phyloP scores from a whole-genome alignment of 345 rosid genomes.

The Excoecaria cochinchinensis region DNA sequence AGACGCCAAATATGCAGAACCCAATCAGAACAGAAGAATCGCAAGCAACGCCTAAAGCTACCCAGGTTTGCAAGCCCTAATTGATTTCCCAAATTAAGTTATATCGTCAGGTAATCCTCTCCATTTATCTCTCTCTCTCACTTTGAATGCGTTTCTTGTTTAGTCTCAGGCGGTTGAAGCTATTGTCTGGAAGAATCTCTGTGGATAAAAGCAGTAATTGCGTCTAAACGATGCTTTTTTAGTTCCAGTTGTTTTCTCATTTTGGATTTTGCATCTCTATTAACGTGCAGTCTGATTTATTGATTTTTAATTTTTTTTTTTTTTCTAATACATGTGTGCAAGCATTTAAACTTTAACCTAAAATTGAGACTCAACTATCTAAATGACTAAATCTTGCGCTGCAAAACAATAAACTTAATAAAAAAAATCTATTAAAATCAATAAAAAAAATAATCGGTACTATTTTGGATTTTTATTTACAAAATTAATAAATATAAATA shows the following conservation, averaged over 20 bases:
- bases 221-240: not conserved
- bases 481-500: too few species aligned
- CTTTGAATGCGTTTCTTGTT: not conserved
- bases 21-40: constrained; percentile 46
- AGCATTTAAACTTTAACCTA: too few species aligned
- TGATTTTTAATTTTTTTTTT: too few species aligned
- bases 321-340: too few species aligned
- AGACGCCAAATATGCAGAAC: constrained; percentile 37
- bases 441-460: too few species aligned
- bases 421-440: too few species aligned
- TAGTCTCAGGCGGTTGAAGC: not conserved
- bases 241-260: not conserved
- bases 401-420: too few species aligned
- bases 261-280: not conserved
- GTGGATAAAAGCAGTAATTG: not conserved
- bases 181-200: not conserved
- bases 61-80: constrained; percentile 47
- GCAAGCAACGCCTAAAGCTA: constrained; percentile 50
- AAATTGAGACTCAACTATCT: too few species aligned
- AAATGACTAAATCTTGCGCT: too few species aligned
- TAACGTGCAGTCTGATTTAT: not conserved
- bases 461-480: too few species aligned
- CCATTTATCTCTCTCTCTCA: not conserved
- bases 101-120: not conserved
- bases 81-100: not conserved